Conservation (phyloP, 305 asterid species). For the Petunia hybrid region DNA sequence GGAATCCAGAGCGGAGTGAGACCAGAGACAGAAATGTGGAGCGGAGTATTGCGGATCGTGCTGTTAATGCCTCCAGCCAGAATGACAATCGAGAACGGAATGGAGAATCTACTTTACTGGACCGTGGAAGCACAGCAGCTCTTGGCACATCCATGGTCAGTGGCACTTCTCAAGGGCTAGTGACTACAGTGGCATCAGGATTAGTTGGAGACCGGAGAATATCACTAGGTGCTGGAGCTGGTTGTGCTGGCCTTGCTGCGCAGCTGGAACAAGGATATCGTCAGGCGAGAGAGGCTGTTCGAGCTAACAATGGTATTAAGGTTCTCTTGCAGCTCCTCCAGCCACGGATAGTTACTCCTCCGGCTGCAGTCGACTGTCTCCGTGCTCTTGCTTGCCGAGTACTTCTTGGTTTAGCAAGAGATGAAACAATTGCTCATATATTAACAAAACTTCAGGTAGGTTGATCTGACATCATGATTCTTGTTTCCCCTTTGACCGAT, state of each 20-base stretch:
- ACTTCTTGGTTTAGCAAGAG: conserved; percentile 99
- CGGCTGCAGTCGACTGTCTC: conserved; percentile 94
- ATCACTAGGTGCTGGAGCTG: conserved; percentile 88
- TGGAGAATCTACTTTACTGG: conserved; percentile 73
- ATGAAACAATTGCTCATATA: conserved; percentile 95
- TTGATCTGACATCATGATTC: not conserved
- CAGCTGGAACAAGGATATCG: conserved; percentile 96
- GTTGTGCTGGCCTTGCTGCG: conserved; percentile 98
- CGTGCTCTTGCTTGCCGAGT: conserved; percentile 99
- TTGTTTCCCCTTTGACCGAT: conserved; percentile 1
- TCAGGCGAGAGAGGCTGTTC: conserved; percentile 99
- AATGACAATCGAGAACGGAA: conserved; percentile 72
- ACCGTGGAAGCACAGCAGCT: conserved; percentile 61
- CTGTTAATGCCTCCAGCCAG: conserved; percentile 52
- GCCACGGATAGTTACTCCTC: conserved; percentile 89
- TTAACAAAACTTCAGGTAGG: conserved; percentile 95
- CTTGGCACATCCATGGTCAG: conserved; percentile 50
- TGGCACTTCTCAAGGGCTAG: conserved; percentile 58
- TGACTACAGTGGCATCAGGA: conserved; percentile 80
- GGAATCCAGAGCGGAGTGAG: conserved; percentile 28
- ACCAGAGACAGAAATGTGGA: conserved; percentile 67
- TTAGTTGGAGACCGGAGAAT: conserved; percentile 99
- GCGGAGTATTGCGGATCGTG: conserved; percentile 57
- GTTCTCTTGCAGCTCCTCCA: conserved; percentile 99
- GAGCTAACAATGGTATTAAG: conserved; percentile 96